Evolutionary conservation across 495 filamentous ascomycete genomes (phyloP).

Genomic region (Pseudevernia furfuracea): DNA sequence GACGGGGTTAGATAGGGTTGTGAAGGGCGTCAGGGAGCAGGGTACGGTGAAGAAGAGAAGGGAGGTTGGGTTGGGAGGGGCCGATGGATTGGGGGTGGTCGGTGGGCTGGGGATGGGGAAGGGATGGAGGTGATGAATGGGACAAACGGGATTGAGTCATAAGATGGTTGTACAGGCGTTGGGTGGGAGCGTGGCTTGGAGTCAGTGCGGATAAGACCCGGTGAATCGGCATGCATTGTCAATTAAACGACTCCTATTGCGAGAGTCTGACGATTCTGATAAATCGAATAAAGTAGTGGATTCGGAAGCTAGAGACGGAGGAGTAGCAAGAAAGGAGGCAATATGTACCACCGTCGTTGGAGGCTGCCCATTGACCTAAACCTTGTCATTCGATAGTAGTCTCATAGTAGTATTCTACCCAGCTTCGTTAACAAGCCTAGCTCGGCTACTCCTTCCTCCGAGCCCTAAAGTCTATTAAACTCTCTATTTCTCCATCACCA

Average conservation of each 20-base stretch:
- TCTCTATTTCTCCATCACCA: background rate
- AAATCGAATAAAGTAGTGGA: background rate
- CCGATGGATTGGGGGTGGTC: slow-evolving; percentile 26
- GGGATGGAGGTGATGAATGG: slow-evolving; percentile 32
- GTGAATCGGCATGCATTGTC: background rate
- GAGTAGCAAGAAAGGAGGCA: background rate
- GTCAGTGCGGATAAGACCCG: background rate
- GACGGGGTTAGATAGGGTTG: slow-evolving; percentile 79
- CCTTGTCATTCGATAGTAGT: background rate
- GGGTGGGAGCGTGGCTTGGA: background rate
- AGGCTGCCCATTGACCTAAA: background rate
- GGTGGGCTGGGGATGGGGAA: slow-evolving; percentile 22
- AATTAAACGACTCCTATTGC: background rate
- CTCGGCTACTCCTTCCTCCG: background rate
- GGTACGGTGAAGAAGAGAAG: slow-evolving; percentile 67
- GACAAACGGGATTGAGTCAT: background rate
- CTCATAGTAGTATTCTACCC: background rate
- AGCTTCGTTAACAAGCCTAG: background rate
- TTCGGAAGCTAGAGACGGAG: background rate
- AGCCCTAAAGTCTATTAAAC: background rate
- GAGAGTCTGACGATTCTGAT: background rate
- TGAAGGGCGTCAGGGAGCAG: slow-evolving; percentile 76
- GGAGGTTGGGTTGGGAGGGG: slow-evolving; percentile 45
- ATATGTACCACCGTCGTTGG: background rate
- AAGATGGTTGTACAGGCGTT: background rate